Percentiles rank a stretch among this genome's conserved stretches.
phyloP scores from a whole-genome alignment of 2,329 filamentous ascomycete genomes.

The Diatrype stigma region DNA sequence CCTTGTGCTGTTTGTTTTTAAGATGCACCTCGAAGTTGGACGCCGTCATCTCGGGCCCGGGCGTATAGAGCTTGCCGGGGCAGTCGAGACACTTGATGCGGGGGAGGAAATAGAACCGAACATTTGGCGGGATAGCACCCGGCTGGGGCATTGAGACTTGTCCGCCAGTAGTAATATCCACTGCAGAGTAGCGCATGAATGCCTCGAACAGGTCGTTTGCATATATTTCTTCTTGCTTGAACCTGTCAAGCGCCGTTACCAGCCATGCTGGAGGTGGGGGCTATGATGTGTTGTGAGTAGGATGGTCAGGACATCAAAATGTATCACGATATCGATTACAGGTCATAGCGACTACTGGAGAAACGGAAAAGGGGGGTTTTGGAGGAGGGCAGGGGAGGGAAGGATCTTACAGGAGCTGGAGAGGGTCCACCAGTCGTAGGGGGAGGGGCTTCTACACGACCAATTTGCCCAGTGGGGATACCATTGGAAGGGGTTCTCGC shows the following conservation, averaged over 20 bases:
- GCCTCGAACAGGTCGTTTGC: conserved; percentile 82
- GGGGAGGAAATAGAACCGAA: conserved; percentile 80
- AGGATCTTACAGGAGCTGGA: conserved; percentile 56
- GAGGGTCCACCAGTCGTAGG: conserved; percentile 52
- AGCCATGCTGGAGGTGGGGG: conserved; percentile 88
- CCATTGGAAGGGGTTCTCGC: conserved; percentile 17
- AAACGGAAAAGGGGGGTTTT: conserved; percentile 26
- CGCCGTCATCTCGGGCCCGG: conserved; percentile 77
- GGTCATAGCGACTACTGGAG: conserved; percentile 27
- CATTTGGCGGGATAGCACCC: conserved; percentile 53
- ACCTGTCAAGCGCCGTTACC: conserved; percentile 62
- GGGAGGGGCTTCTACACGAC: conserved; percentile 65
- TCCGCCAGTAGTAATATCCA: conserved; percentile 67
- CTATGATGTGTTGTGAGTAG: conserved; percentile 42
- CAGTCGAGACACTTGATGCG: conserved; percentile 91
- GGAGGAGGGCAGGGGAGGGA: conserved; percentile 12
- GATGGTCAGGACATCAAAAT: conserved; percentile 6
- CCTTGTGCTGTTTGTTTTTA: conserved; percentile 75
- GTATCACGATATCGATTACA: conserved; percentile 17
- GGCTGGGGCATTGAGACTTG: conserved; percentile 49
- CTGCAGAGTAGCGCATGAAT: conserved; percentile 82
- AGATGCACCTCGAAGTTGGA: conserved; percentile 92
- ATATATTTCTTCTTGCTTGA: conserved; percentile 60
- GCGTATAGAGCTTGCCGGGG: conserved; percentile 89
- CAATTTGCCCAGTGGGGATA: conserved; percentile 52